Percentiles rank a stretch among this genome's conserved stretches.
phyloP scores from a whole-genome alignment of 2,329 filamentous ascomycete species.

The Neoarthrinium moseri region DNA sequence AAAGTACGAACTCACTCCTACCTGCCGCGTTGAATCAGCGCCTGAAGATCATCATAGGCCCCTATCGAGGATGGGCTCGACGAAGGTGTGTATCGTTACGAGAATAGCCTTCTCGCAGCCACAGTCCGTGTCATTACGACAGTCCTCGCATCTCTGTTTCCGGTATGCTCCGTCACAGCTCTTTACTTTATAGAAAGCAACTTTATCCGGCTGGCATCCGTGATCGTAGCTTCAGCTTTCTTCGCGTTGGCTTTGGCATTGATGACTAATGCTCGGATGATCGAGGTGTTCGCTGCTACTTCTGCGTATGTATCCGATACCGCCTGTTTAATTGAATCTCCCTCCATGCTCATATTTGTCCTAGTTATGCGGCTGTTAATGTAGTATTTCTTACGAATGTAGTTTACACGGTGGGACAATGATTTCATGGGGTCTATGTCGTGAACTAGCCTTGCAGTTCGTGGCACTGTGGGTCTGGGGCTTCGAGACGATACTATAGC shows the following conservation, averaged over 20 bases:
- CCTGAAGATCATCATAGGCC: not conserved
- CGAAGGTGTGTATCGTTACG: constrained; percentile 10
- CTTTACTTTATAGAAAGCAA: constrained; percentile 9
- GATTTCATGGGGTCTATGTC: no score
- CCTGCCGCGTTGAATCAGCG: not conserved
- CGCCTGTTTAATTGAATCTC: not conserved
- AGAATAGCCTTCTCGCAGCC: constrained; percentile 2
- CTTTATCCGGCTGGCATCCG: constrained; percentile 2
- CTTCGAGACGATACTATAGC: no score
- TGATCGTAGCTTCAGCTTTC: constrained; percentile 12
- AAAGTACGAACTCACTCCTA: constrained; percentile 4
- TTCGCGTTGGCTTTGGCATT: constrained; percentile 11
- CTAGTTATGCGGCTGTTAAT: constrained; percentile 9
- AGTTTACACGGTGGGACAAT: no score
- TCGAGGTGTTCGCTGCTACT: constrained; percentile 15
- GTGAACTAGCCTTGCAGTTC: no score
- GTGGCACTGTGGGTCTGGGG: no score
- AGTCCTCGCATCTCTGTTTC: constrained; percentile 13
- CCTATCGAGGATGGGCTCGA: not conserved
- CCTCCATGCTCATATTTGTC: not conserved
- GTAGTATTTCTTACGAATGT: constrained; percentile 11
- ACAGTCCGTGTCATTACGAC: constrained; percentile 4
- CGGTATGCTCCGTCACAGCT: constrained; percentile 10
- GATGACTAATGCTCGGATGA: constrained; percentile 13
- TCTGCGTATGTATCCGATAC: constrained; percentile 8